phyloP scores from a whole-genome alignment of 306 rosid genomes.

The Albizia julibrissin region DNA sequence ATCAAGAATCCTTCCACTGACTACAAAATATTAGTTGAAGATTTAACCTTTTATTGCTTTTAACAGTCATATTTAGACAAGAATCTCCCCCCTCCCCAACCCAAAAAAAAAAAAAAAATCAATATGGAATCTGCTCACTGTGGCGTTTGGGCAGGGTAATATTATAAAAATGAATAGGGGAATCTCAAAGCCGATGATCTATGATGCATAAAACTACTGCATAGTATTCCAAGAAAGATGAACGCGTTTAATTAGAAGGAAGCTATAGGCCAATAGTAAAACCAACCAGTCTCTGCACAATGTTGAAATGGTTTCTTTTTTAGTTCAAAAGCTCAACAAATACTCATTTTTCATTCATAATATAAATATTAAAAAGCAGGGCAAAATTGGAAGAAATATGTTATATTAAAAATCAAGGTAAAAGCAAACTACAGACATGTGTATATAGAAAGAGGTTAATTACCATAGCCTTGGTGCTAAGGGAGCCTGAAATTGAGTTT shows the following conservation, averaged over 20 bases:
- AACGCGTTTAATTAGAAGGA: slow-evolving; percentile 1
- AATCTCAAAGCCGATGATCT: slow-evolving; percentile 15
- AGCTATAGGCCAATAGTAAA: not conserved
- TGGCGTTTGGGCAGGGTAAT: not conserved
- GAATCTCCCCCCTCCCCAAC: not conserved
- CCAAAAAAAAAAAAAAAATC: no score
- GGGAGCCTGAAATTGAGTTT: slow-evolving; percentile 79
- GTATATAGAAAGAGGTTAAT: slow-evolving; percentile 10
- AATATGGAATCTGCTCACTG: slow-evolving; percentile 18
- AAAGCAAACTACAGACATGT: not conserved
- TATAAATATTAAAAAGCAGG: not conserved
- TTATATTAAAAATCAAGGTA: slow-evolving; percentile 4
- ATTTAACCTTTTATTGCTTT: not conserved
- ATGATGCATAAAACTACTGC: not conserved
- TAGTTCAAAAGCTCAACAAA: not conserved
- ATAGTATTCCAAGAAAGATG: not conserved
- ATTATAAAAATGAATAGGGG: not conserved
- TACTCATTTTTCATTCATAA: not conserved
- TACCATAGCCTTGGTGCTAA: slow-evolving; percentile 88
- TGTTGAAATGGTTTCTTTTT: not conserved
- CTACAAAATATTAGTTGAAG: slow-evolving; percentile 18
- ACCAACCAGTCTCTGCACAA: slow-evolving; percentile 9
- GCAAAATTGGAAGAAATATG: not conserved
- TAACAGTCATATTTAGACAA: not conserved
- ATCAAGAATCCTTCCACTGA: slow-evolving; percentile 5